Evolutionary conservation across 2,329 filamentous ascomycete genomes (phyloP), one percentile per base, ranked within the genome.

Genomic region (Thielaviopsis ethacetica): DNA sequence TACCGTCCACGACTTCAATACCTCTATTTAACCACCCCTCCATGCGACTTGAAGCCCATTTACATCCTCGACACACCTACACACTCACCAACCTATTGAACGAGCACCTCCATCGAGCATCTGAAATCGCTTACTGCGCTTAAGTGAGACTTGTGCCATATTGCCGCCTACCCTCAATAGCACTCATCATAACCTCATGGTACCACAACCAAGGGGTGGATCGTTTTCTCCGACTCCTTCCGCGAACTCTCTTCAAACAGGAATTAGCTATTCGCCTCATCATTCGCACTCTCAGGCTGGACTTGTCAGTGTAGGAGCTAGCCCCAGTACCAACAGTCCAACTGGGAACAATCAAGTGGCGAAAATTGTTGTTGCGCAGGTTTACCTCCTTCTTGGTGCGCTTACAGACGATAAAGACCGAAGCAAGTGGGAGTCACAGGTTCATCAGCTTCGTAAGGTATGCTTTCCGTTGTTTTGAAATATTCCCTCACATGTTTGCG

Each of bases 331-430:
- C 67, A 80, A 73, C 71, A 83, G 80, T 72, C 79, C 79, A 68
- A 82, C 78, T 67, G 78, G 78, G 71, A 76, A 74, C 64, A 81
- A 73, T 68, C 85, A 84, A 68, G 78, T 97, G 66, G 86, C 86
- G 62, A 96, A 94, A 74, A 93, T 98, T 71, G 90, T 93, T 66
- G 85, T 95, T 67, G 90, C 93, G 64, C 93, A 98, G 76, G 84
- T 97, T 65, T 95, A 93, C 74, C 83, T 98, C 64, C 81, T 98
- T 60, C 80, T 98, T 64, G 93, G 91, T 74, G 90, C 89, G 38
- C 86, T 97, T 69, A 96, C 93, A 71, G 90, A 96, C 75, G 91
- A 95, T 71, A 90, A 90, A 74, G 90, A 82, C 69, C 83, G 85
- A 68, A 81, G 82, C 68, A 95, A 94, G 87, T 95, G 88, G 86